A percentile compares a stretch with the other conserved stretches of the same genome.
Conservation (phyloP, 129 eudicot genomes). For the Helianthus annuus region DNA sequence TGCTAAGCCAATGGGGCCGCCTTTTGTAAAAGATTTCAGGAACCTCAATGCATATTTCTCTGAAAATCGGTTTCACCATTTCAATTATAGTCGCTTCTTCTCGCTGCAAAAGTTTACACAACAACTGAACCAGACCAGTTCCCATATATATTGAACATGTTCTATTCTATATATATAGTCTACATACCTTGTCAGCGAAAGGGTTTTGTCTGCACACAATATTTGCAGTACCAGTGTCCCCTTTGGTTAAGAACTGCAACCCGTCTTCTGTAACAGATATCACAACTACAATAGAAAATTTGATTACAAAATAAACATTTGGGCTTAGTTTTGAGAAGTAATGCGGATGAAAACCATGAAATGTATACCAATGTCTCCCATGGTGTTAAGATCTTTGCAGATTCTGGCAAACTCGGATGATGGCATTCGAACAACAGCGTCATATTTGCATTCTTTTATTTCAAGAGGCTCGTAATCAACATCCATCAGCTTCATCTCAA, state of each 20-base stretch:
- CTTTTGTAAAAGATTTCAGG: conserved; percentile 57
- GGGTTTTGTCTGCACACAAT: conserved; percentile 52
- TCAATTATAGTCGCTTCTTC: conserved; percentile 62
- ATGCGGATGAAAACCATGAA: not conserved
- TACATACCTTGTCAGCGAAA: conserved; percentile 50
- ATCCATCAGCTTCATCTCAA: conserved; percentile 84
- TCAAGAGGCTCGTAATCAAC: conserved; percentile 69
- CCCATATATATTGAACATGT: too few species aligned
- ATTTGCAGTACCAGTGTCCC: conserved; percentile 54
- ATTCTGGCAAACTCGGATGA: conserved; percentile 61
- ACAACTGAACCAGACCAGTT: too few species aligned
- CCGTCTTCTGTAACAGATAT: conserved; percentile 63
- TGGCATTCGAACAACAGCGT: conserved; percentile 72
- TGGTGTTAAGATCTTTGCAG: conserved; percentile 60
- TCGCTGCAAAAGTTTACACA: conserved; percentile 38
- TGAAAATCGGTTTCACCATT: conserved; percentile 49
- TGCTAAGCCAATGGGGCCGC: conserved; percentile 59
- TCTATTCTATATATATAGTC: conserved; percentile 6
- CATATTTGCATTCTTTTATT: conserved; percentile 58
- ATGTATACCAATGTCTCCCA: conserved; percentile 61
- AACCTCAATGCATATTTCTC: conserved; percentile 58
- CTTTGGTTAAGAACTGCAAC: conserved; percentile 36
- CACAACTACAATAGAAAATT: conserved; percentile 39
- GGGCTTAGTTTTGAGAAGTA: not conserved
- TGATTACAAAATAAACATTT: conserved; percentile 15